phyloP scores from a whole-genome alignment of 495 filamentous ascomycete genomes.

The Podospora pseudopauciseta region DNA sequence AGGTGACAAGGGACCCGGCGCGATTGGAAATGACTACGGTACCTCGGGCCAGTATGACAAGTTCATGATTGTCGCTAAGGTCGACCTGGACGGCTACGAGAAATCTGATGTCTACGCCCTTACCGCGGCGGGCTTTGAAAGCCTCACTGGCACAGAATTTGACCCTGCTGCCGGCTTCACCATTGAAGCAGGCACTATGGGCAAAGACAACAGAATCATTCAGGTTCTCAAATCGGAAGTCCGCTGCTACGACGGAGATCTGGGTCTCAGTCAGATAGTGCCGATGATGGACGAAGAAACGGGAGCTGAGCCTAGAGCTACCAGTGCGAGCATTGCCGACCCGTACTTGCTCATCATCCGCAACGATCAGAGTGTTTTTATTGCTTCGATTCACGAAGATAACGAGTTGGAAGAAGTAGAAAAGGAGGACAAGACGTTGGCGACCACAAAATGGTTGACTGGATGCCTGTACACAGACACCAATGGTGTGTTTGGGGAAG shows the following conservation, averaged over 20 bases:
- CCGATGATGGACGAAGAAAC: constrained; percentile 86
- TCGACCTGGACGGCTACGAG: constrained; percentile 51
- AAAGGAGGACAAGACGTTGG: constrained; percentile 48
- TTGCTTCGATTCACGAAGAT: constrained; percentile 71
- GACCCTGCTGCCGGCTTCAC: constrained; percentile 81
- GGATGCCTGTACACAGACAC: constrained; percentile 75
- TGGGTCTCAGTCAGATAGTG: constrained; percentile 82
- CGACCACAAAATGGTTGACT: constrained; percentile 67
- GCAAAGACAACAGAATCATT: constrained; percentile 68
- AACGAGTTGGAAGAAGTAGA: constrained; percentile 84
- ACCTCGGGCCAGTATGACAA: constrained; percentile 58
- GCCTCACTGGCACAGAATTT: constrained; percentile 71
- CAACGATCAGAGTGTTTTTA: constrained; percentile 71
- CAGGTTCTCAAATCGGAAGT: constrained; percentile 83
- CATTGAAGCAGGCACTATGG: constrained; percentile 74
- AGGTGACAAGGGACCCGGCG: constrained; percentile 45
- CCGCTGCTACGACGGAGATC: constrained; percentile 80
- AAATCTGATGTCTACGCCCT: constrained; percentile 60
- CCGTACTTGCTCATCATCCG: constrained; percentile 82
- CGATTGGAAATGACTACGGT: constrained; percentile 50
- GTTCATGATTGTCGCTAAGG: constrained; percentile 66
- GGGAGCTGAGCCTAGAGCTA: constrained; percentile 66
- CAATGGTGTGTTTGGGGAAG: constrained; percentile 50
- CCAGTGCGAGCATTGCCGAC: constrained; percentile 80
- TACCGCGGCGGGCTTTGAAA: constrained; percentile 60